A percentile compares a stretch with the other conserved stretches of the same genome.
phyloP scores from a whole-genome alignment of 768 basidiomycete genomes.

The Agrocybe pediades region DNA sequence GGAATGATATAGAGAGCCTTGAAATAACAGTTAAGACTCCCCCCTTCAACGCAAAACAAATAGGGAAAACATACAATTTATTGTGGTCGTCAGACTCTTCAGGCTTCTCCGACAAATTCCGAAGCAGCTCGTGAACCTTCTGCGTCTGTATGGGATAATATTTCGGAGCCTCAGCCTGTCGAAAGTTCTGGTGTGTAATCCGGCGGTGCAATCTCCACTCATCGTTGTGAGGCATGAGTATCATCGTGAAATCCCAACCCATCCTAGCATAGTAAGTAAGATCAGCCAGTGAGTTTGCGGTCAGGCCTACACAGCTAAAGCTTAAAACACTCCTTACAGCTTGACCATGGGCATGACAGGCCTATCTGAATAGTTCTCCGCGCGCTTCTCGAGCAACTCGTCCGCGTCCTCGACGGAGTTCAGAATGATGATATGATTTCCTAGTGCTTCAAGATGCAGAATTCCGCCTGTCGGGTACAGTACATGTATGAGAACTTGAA shows the following conservation, averaged over 20 bases:
- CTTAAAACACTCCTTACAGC: slow-evolving; percentile 14
- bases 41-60: neutral
- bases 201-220: slow-evolving; percentile 2
- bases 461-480: no score
- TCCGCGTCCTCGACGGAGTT: slow-evolving; percentile 24
- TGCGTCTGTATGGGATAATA: neutral
- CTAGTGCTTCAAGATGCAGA: slow-evolving; percentile 23
- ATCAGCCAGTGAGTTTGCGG: neutral
- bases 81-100: slow-evolving; percentile 4
- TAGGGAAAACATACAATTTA: slow-evolving; percentile 9
- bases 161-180: neutral
- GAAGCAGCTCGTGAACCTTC: slow-evolving; percentile 3
- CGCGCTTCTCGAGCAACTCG: slow-evolving; percentile 42
- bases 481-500: no score
- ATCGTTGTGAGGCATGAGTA: neutral
- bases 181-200: slow-evolving; percentile 7
- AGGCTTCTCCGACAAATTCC: neutral
- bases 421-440: slow-evolving; percentile 27
- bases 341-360: slow-evolving; percentile 26
- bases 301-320: no score
- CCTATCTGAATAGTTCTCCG: slow-evolving; percentile 47
- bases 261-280: neutral
- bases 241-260: neutral
- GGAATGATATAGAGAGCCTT: neutral
- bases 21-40: neutral